Evolutionary conservation across 306 rosid genomes (phyloP).

Genomic region (Canavalia gladiata): DNA sequence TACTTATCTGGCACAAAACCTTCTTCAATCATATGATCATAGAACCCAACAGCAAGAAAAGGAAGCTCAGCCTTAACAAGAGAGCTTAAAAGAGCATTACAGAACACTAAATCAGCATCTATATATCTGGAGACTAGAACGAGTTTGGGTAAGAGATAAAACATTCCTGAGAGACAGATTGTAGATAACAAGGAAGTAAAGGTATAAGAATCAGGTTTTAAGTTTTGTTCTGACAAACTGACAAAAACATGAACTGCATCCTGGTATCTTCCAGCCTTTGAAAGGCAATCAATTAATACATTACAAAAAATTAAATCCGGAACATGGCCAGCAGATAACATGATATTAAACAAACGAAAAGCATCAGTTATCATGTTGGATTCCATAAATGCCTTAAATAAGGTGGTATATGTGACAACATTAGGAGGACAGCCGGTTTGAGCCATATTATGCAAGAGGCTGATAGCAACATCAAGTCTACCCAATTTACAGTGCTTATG

Average conservation of each 20-base stretch:
- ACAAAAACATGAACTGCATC: conserved; percentile 61
- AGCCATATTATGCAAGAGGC: conserved; percentile 58
- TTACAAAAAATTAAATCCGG: conserved; percentile 67
- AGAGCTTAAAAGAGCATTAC: conserved; percentile 67
- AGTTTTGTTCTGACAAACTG: conserved; percentile 42
- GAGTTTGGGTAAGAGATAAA: conserved; percentile 59
- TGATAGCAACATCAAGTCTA: conserved; percentile 56
- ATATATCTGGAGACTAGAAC: conserved; percentile 41
- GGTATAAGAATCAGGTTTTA: conserved; percentile 62
- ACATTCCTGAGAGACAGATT: conserved; percentile 53
- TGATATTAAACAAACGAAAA: conserved; percentile 48
- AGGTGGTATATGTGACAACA: conserved; percentile 67
- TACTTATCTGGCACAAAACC: conserved; percentile 69
- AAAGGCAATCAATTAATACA: conserved; percentile 67
- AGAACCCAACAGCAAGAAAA: conserved; percentile 55
- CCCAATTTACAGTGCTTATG: conserved; percentile 52
- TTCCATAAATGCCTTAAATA: conserved; percentile 67
- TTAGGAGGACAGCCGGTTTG: conserved; percentile 43
- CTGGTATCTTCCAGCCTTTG: conserved; percentile 60
- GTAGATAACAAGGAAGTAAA: conserved; percentile 52
- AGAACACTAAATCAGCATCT: conserved; percentile 65
- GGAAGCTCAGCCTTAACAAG: conserved; percentile 58
- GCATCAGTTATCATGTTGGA: conserved; percentile 58
- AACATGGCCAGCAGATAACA: conserved; percentile 54
- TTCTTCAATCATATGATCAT: conserved; percentile 56